Evolutionary conservation across 2,329 filamentous ascomycete genomes (phyloP), one percentile per base, ranked within the genome.

Genomic region (Clonostachys byssicola): DNA sequence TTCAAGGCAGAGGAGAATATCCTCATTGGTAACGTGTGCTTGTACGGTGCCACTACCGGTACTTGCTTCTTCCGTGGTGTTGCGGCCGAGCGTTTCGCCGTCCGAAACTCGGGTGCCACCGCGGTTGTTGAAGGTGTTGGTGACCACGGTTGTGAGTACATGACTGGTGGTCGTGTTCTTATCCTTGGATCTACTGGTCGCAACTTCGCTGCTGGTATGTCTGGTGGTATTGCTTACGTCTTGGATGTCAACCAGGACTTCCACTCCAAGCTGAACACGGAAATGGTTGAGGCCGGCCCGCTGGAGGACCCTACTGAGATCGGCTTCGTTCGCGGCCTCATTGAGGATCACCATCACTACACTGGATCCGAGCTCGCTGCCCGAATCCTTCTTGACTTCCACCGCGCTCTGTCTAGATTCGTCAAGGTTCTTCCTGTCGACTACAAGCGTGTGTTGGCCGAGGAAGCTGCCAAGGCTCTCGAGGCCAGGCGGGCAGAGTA

Each of bases 151-250:
- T 96, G 92, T 64, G 92, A 97, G 77, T 97, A 97, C 80, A 97
- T 97, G 92, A 96, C 92, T 60, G 92, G 92, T 65, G 92, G 92
- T 63, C 89, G 92, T 62, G 78, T 96, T 44, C 74, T 97, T 54
- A 80, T 95, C 60, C 80, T 97, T 43, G 92, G 92, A 49, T 83
- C 81, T 60, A 96, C 91, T 62, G 92, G 92, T 42, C 92, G 92
- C 58, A 97, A 97, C 77, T 97, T 97, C 62, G 92, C 92, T 58
- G 92, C 92, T 51, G 92, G 92, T 77, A 97, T 97, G 92, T 96
- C 92, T 61, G 92, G 92, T 63, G 92, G 92, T 77, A 96, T 97
- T 60, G 92, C 92, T 16, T 97, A 96, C 61, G 83, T 96, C 46
- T 81, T 97, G 33, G 92, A 97, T 62, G 86, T 94, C 62, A 81